These are phyloP conservation scores for Phytophthora aleatoria DNA, from an alignment of 352 stramenopile species.

Conservation along the genomic window DNA sequence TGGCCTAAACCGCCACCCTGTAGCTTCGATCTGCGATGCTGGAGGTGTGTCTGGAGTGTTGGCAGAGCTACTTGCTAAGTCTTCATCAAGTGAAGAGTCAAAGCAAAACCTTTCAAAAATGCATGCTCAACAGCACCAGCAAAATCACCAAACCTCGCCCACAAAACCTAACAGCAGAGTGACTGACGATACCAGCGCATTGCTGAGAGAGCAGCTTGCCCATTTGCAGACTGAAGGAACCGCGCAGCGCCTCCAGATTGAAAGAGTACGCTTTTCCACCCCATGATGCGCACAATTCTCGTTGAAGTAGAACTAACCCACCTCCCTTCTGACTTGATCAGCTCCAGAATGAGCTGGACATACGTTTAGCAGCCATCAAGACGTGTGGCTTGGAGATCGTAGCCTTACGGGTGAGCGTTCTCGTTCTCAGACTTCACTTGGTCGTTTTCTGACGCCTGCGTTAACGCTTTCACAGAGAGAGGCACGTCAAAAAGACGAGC, in stretches of 20 bases:
- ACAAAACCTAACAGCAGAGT: conserved; percentile 1
- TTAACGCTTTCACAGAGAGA: conserved; percentile 41
- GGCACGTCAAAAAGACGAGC: conserved; percentile 51
- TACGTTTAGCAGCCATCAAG: conserved; percentile 55
- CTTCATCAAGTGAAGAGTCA: conserved; percentile 6
- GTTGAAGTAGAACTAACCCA: conserved; percentile 8
- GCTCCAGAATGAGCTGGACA: conserved; percentile 68
- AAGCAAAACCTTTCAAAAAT: not conserved
- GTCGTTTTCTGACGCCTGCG: conserved; percentile 1
- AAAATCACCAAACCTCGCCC: not conserved
- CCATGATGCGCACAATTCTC: not conserved
- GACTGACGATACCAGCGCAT: conserved; percentile 3
- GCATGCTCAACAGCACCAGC: conserved; percentile 10
- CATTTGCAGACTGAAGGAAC: conserved; percentile 56
- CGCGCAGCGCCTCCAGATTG: conserved; percentile 51
- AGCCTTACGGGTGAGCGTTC: conserved; percentile 44
- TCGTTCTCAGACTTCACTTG: not conserved
- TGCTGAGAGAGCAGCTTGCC: conserved; percentile 50
- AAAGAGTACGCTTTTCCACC: conserved; percentile 31
- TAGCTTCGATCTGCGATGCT: conserved; percentile 77
- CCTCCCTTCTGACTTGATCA: conserved; percentile 19
- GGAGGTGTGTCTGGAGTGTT: conserved; percentile 66
- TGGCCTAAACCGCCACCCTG: conserved; percentile 72
- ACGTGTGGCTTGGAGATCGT: conserved; percentile 70
- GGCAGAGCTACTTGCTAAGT: conserved; percentile 35